phyloP scores from a whole-genome alignment of 73 alveolate genomes.

The Paraurostyla sp. region DNA sequence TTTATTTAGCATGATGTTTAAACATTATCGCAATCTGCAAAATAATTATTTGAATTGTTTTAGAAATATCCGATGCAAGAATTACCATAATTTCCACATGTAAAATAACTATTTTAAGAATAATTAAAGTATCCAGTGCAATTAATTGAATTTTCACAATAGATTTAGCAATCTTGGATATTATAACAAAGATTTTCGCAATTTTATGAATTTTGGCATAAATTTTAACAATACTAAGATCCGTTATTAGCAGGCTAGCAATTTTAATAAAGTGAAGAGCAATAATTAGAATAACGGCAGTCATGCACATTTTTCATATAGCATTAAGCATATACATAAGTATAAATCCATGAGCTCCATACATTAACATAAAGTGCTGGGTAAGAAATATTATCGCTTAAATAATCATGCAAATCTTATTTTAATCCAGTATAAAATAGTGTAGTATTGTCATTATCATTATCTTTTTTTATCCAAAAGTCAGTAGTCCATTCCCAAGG shows the following conservation, averaged over 20 bases:
- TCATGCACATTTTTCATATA: background rate
- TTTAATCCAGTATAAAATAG: background rate
- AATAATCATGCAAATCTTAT: background rate
- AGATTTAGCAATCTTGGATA: constrained; percentile 15
- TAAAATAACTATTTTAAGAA: constrained; percentile 12
- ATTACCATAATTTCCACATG: background rate
- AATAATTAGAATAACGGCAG: constrained; percentile 24
- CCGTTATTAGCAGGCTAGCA: constrained; percentile 11
- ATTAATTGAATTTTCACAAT: constrained; percentile 17
- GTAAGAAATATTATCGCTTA: background rate
- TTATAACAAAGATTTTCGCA: background rate
- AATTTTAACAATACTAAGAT: background rate
- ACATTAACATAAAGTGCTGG: background rate
- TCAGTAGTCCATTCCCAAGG: constrained; percentile 43
- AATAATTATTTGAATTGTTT: background rate
- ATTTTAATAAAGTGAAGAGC: background rate
- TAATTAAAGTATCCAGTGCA: background rate
- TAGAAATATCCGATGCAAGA: background rate
- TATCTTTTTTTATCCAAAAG: constrained; percentile 34
- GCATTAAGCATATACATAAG: background rate
- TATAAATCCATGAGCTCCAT: background rate
- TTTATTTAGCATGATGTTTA: background rate
- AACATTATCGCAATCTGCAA: background rate
- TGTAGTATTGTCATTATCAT: background rate
- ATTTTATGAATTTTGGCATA: constrained; percentile 24